Evolutionary conservation across 768 basidiomycete species (phyloP), one percentile per base, ranked within the genome.

Genomic region (Lenzites betulinus): DNA sequence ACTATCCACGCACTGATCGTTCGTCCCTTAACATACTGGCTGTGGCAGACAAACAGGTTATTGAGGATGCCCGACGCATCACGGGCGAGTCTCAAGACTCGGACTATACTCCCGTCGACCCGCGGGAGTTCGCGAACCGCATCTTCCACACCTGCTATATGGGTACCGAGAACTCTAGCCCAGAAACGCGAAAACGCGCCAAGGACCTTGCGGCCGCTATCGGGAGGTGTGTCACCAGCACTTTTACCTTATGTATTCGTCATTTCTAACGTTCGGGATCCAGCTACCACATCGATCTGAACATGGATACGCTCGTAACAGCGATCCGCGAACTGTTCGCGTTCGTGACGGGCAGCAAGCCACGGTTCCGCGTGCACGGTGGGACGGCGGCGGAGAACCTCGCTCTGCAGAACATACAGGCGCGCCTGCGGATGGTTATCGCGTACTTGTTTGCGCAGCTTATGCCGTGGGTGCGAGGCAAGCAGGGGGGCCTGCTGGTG

Each of bases 121-220:
- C 95, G 0, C 84, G 81, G 47, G 97, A 98, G 70, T 94, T 98
- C 67, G 85, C 86, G 26, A 80, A 78, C 54, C 81, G 93, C 25
- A 88, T 98, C 54, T 96, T 99, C 78, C 95, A 98, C 73, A 96
- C 95, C 0, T 97, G 94, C 74, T 99, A 96, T 75, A 98, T 99
- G 97, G 96, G 96, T 6, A 99, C 97, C 0, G 92, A 95, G 73
- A 95, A 98, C 72, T 98, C 96, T 7, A 93, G 89, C 60, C 73
- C 73, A 0, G 97, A 97, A 67, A 98, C 97, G 7, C 79, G 93
- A 12, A 76, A 80, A 62, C 80, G 97, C 35, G 97, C 97, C 1
- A 95, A 92, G 71, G 86, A 90, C 44, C 83, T 99, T 3, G 85
- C 92, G 7, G 81, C 87, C 39, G 90, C 93, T 0, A 95, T 99